Evolutionary conservation across 176 grass and related monocot genomes (phyloP).

Genomic region (Avena eriantha): DNA sequence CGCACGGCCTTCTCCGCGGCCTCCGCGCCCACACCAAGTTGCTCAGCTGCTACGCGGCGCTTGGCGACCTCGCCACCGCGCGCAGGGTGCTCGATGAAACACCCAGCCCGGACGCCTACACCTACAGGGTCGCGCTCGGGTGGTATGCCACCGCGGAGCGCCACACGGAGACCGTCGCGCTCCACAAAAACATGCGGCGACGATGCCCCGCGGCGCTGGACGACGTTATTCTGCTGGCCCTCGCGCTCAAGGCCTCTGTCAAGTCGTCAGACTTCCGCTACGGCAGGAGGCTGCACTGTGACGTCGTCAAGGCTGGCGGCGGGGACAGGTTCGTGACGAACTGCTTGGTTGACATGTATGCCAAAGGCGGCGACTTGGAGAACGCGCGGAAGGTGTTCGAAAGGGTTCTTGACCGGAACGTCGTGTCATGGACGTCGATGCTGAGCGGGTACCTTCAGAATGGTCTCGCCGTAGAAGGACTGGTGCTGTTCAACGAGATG

Average conservation of each 20-base stretch:
- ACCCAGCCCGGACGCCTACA: slow-evolving; percentile 58
- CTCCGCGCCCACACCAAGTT: slow-evolving; percentile 62
- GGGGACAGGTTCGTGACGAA: slow-evolving; percentile 63
- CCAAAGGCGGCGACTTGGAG: slow-evolving; percentile 54
- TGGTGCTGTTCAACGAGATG: slow-evolving; percentile 65
- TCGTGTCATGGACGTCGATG: slow-evolving; percentile 68
- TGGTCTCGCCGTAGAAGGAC: slow-evolving; percentile 31
- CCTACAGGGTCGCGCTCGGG: slow-evolving; percentile 54
- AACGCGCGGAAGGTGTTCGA: slow-evolving; percentile 54
- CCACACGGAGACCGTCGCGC: slow-evolving; percentile 41
- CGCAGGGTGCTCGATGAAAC: slow-evolving; percentile 60
- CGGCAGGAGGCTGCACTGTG: slow-evolving; percentile 54
- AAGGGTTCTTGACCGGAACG: slow-evolving; percentile 45
- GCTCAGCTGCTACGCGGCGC: slow-evolving; percentile 59
- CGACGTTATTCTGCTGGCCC: slow-evolving; percentile 54
- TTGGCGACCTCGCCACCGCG: slow-evolving; percentile 56
- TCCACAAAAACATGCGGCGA: slow-evolving; percentile 48
- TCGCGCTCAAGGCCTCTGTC: slow-evolving; percentile 63
- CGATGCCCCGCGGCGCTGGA: slow-evolving; percentile 28
- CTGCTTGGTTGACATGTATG: slow-evolving; percentile 58
- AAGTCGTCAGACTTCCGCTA: slow-evolving; percentile 50
- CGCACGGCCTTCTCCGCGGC: slow-evolving; percentile 31
- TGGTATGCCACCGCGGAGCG: slow-evolving; percentile 31
- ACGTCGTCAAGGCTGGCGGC: slow-evolving; percentile 43
- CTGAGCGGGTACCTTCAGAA: slow-evolving; percentile 61